Conservation (phyloP, 169 alveolate genomes). For the Cryptosporidium baileyi region DNA sequence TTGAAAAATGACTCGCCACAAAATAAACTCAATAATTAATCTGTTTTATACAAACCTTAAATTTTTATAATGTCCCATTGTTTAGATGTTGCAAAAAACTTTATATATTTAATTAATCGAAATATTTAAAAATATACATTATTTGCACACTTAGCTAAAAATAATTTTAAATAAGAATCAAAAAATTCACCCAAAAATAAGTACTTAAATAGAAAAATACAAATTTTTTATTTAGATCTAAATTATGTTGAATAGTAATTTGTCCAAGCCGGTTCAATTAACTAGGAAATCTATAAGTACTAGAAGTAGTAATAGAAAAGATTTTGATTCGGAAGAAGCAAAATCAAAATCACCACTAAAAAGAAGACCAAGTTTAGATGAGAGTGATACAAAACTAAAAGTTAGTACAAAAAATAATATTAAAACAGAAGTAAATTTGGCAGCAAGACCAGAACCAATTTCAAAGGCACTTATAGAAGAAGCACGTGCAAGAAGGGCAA, state of each 20-base stretch:
- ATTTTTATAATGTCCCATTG: no score
- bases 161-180: neutral
- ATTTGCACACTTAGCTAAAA: neutral
- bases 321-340: neutral
- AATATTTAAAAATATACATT: neutral
- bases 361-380: constrained; percentile 47
- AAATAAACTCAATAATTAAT: no score
- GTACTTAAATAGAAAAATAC: neutral
- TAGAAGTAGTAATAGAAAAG: constrained; percentile 1
- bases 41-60: no score
- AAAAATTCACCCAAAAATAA: constrained; percentile 1
- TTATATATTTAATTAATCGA: neutral
- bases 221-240: neutral
- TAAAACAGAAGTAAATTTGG: neutral
- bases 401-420: neutral
- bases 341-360: neutral
- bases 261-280: constrained; percentile 56
- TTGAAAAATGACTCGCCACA: no score
- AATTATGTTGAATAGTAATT: constrained; percentile 31
- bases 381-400: neutral
- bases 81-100: neutral
- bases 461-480: constrained; percentile 47
- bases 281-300: constrained; percentile 21
- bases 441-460: constrained; percentile 66
- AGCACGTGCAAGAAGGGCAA: constrained; percentile 66